Evolutionary conservation across 2,329 filamentous ascomycete species (phyloP).

Genomic region (Sodiomyces alkalinus): DNA sequence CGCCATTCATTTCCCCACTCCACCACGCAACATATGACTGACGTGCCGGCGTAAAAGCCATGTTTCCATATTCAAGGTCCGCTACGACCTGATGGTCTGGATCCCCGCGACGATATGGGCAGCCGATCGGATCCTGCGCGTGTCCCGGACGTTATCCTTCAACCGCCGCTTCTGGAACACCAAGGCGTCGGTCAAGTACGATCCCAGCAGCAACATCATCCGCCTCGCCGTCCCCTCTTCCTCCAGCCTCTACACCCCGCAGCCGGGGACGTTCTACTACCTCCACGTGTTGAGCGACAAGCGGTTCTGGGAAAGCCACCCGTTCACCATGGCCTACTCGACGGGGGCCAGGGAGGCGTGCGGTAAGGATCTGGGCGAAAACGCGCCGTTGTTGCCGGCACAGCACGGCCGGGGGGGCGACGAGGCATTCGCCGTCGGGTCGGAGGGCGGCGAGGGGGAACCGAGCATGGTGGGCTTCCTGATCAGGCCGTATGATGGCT

Average conservation of each 20-base stretch:
- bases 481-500: conserved; percentile 29
- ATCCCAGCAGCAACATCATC: conserved; percentile 23
- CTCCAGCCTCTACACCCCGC: conserved; percentile 16
- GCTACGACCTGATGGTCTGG: conserved; percentile 35
- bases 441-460: not conserved
- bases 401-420: too few species aligned
- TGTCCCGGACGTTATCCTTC: conserved; percentile 24
- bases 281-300: conserved; percentile 23
- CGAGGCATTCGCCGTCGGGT: not conserved
- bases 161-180: conserved; percentile 22
- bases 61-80: conserved; percentile 33
- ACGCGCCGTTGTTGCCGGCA: conserved; percentile 15
- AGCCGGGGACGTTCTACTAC: conserved; percentile 29
- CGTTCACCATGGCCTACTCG: conserved; percentile 27
- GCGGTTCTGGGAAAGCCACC: conserved; percentile 32
- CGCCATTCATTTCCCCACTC: not conserved
- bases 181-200: conserved; percentile 18
- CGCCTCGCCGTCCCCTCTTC: conserved; percentile 21
- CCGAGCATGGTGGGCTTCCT: conserved; percentile 24
- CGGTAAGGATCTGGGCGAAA: conserved; percentile 14
- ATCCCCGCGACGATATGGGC: conserved; percentile 32
- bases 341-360: conserved; percentile 1
- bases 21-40: conserved; percentile 3
- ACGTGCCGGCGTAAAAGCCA: conserved; percentile 17
- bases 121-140: conserved; percentile 29